Percentiles rank a stretch among this genome's conserved stretches.
Evolutionary conservation across 768 basidiomycete genomes (phyloP).

Genomic region (Coprinellus micaceus): DNA sequence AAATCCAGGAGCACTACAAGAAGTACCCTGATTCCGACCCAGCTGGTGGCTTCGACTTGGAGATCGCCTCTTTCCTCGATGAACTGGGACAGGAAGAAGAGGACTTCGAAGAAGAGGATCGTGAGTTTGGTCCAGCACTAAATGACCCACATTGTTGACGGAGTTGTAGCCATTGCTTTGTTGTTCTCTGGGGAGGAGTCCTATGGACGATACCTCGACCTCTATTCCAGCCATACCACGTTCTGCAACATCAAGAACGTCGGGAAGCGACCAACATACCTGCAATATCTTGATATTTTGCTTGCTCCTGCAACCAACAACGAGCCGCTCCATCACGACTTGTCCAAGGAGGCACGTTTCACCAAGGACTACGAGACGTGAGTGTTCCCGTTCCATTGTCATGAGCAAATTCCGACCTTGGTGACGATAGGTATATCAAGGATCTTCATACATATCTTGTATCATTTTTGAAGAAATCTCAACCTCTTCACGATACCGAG

Average conservation of each 20-base stretch:
- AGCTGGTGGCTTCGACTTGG: slow-evolving; percentile 71
- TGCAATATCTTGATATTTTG: slow-evolving; percentile 91
- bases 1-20: slow-evolving; percentile 94
- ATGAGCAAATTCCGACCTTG: neutral
- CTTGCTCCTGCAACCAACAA: slow-evolving; percentile 53
- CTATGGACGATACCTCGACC: slow-evolving; percentile 91
- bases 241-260: slow-evolving; percentile 89
- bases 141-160: slow-evolving; percentile 7
- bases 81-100: slow-evolving; percentile 74
- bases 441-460: slow-evolving; percentile 79
- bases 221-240: slow-evolving; percentile 82
- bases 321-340: slow-evolving; percentile 58
- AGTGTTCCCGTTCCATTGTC: slow-evolving; percentile 22
- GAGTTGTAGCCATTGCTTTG: slow-evolving; percentile 60
- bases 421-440: slow-evolving; percentile 71
- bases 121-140: slow-evolving; percentile 64
- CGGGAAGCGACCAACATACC: slow-evolving; percentile 79
- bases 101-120: slow-evolving; percentile 81
- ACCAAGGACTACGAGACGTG: slow-evolving; percentile 80
- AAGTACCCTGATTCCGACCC: slow-evolving; percentile 89
- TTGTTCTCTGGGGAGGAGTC: slow-evolving; percentile 96
- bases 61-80: slow-evolving; percentile 78
- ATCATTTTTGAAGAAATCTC: slow-evolving; percentile 81
- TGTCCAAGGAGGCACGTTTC: slow-evolving; percentile 62
- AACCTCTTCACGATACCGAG: slow-evolving; percentile 77